phyloP scores from a whole-genome alignment of 306 rosid species.

The Pachyrhizus erosus region DNA sequence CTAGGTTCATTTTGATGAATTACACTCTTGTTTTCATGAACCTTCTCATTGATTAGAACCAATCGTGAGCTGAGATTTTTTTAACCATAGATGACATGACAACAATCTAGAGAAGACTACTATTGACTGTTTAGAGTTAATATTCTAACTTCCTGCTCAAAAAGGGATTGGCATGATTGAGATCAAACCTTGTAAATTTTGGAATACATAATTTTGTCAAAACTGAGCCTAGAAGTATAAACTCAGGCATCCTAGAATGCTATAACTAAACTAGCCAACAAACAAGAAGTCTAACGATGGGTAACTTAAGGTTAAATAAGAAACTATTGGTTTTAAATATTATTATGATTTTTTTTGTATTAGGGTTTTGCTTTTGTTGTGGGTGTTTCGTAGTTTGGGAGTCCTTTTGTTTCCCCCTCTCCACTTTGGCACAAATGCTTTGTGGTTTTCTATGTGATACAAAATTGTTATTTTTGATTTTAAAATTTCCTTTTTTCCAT shows the following conservation, averaged over 20 bases:
- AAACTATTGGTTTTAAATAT: background rate
- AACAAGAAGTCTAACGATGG: background rate
- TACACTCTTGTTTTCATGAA: background rate
- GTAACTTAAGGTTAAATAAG: background rate
- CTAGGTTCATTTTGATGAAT: background rate
- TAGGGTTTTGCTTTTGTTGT: background rate
- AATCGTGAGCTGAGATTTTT: background rate
- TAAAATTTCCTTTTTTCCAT: background rate
- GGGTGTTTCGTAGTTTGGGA: background rate
- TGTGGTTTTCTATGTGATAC: background rate
- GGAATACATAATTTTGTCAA: background rate
- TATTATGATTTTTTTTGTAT: background rate
- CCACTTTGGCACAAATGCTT: background rate
- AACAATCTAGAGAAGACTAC: slow-evolving; percentile 10
- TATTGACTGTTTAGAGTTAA: background rate
- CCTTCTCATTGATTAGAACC: background rate
- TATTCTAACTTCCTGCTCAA: background rate
- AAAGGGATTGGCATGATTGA: background rate
- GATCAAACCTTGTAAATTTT: background rate
- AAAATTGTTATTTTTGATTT: background rate
- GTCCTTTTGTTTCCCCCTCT: background rate
- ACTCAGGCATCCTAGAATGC: background rate
- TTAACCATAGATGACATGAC: background rate
- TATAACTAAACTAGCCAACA: background rate
- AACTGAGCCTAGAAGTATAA: background rate